Evolutionary conservation across 345 rosid genomes (phyloP), one percentile per base, ranked within the genome.

Genomic region (Psidium guajava): DNA sequence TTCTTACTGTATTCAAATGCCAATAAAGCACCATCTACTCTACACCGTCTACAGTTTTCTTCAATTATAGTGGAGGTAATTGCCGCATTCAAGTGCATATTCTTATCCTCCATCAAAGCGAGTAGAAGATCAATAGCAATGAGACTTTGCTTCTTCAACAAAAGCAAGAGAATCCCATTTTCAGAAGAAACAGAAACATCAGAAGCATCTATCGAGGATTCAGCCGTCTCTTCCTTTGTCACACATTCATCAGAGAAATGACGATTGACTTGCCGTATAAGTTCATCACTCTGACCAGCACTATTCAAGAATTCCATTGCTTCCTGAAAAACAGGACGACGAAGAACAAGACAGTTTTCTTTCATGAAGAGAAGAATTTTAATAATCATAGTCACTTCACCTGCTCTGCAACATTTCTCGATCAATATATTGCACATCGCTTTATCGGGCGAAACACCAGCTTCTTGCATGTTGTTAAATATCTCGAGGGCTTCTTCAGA

Each of bases 381-480:
- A 47, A 61, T 58, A 49, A 96, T 92, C 74, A 91, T 82, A 82
- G 85, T 85, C 36, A 88, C 90, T 86, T 92, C 93, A 25, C 92
- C 86, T n/a, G 85, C 84, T 89, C 91, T 91, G 87, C 96, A 93
- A 86, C 95, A 93, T 89, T 90, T 94, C 87, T 88, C 89, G 6
- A 96, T 89, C 94, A 95, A 91, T 89, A 95, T 93, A 86, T 93
- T 96, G 90, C 99, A 94, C 52, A 94, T 92, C 73, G 99, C 96
- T 93, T 96, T 96, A 91, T 96, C 99, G 27, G 98, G 98, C 73
- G 89, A 91, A 83, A 94, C 93, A 59, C 94, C 93, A 16, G 93
- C 93, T 56, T 94, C 98, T 91, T 93, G 98, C 98, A 95, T 96
- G 85, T 89, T 91, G 87, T 82, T 87, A 89, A 95, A 96, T 82